Evolutionary conservation across 352 stramenopile species (phyloP), one percentile per base, ranked within the genome.

Genomic region (Phytopythium boreale): DNA sequence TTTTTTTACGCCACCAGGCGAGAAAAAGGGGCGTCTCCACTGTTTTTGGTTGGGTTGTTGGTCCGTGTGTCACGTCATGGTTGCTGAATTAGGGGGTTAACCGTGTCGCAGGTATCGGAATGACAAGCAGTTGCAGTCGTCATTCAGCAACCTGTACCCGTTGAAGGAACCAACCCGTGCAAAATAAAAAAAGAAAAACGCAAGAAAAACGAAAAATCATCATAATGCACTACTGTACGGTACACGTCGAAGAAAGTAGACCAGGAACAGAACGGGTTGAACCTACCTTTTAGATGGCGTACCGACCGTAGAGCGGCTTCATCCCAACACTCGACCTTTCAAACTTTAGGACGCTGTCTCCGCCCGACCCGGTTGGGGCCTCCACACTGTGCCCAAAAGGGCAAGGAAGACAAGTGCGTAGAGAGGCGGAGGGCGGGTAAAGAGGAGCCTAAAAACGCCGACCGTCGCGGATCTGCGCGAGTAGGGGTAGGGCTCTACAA

Each of bases 51-150:
- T 44, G 36, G 36, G 47, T 26, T 72, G 73, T 80, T 36, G 59
- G 69, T 73, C 22, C 52, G 74, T 84, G 68, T 77, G 76, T 82
- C 71, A 49, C 76, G 69, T 84, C 76, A 84, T 69, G 66, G 50
- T 62, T 62, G 56, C 39, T 4, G 14, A 20, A 44, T 53, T 20
- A 62, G 39, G 29, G 56, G 56, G 50, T 14, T 12, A 8, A 11
- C 3, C 14, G 12, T 1, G 27, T 11, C 14, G 39, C 5, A 29
- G 26, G 20, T 10, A 2, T 14, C 3, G 26, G 20, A 3, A 8
- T 20, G 11, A 10, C 37, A 17, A 37, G 9, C 50, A 37, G 50
- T 56, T 56, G 50, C 50, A 56, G 50, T 56, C 50, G 50, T 56
- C 50, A 56, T 34, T 9, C 24, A 27, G 27, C 50, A 56, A 56